Evolutionary conservation across 352 stramenopile species (phyloP).

Genomic region (Phytophthora cryptogea): DNA sequence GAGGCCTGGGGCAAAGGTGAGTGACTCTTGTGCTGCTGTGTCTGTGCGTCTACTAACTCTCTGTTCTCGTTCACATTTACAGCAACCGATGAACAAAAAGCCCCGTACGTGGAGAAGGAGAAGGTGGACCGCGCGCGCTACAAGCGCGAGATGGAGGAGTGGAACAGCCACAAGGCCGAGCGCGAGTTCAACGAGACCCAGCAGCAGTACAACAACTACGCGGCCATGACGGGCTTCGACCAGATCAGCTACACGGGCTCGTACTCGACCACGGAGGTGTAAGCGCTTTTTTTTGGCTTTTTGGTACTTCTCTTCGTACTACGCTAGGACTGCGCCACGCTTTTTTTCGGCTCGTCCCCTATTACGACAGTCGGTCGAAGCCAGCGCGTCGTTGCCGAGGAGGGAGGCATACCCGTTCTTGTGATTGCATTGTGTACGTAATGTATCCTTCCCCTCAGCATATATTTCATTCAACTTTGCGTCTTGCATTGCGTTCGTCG

Average conservation of each 20-base stretch:
- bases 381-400: conserved; percentile 16
- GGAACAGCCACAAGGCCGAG: conserved; percentile 86
- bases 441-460: conserved; percentile 29
- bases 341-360: background rate
- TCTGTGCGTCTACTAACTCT: too few species aligned
- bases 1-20: conserved; percentile 87
- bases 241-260: conserved; percentile 75
- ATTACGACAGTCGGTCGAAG: conserved; percentile 10
- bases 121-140: conserved; percentile 91
- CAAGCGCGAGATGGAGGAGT: conserved; percentile 93
- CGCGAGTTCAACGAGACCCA: conserved; percentile 84
- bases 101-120: conserved; percentile 93
- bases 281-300: conserved; percentile 28
- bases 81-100: conserved; percentile 90
- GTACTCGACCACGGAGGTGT: conserved; percentile 76
- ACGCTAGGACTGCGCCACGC: background rate
- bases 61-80: too few species aligned
- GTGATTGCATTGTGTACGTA: conserved; percentile 44
- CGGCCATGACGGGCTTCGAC: conserved; percentile 82
- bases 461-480: conserved; percentile 27
- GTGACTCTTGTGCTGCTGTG: too few species aligned
- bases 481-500: background rate
- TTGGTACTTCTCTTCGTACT: conserved; percentile 9
- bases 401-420: conserved; percentile 35
- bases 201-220: conserved; percentile 84